A percentile compares a stretch with the other conserved stretches of the same genome.
Conservation (phyloP, 129 eudicot genomes). For the Lonicera japonica region DNA sequence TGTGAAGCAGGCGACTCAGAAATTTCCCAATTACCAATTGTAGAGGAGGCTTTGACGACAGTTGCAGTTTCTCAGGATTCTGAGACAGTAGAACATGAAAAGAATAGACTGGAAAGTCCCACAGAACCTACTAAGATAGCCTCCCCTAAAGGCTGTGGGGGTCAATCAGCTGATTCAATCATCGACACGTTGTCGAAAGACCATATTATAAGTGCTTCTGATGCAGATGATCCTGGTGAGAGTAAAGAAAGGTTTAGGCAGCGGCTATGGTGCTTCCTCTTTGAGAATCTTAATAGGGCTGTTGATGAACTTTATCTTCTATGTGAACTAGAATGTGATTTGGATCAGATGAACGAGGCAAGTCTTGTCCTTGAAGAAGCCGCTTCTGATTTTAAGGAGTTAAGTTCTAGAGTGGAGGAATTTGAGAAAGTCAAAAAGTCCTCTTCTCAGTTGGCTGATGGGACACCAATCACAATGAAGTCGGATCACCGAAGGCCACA, state of each 20-base stretch:
- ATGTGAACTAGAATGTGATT: slow-evolving; percentile 93
- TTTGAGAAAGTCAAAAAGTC: slow-evolving; percentile 69
- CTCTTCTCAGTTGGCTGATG: slow-evolving; percentile 36
- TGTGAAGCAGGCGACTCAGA: slow-evolving; percentile 27
- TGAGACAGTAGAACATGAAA: slow-evolving; percentile 18
- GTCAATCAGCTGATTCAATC: slow-evolving; percentile 15
- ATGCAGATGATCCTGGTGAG: slow-evolving; percentile 46
- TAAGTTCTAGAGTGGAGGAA: slow-evolving; percentile 65
- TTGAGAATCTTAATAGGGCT: slow-evolving; percentile 91
- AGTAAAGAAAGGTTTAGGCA: slow-evolving; percentile 94
- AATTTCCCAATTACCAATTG: slow-evolving; percentile 16
- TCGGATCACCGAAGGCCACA: slow-evolving; percentile 93
- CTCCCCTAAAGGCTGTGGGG: slow-evolving; percentile 22
- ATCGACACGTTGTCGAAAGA: slow-evolving; percentile 30
- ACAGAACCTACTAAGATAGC: slow-evolving; percentile 18
- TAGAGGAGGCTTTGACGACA: slow-evolving; percentile 22
- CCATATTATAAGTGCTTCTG: slow-evolving; percentile 22
- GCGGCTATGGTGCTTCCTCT: slow-evolving; percentile 93
- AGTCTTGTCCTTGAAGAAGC: slow-evolving; percentile 98
- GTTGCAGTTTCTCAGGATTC: slow-evolving; percentile 17
- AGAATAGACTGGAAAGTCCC: slow-evolving; percentile 16
- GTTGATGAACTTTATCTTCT: slow-evolving; percentile 87
- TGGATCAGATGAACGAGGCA: slow-evolving; percentile 88
- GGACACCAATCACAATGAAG: slow-evolving; percentile 49
- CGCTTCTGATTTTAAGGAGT: slow-evolving; percentile 75